Evolutionary conservation across 2,329 filamentous ascomycete genomes (phyloP).

Genomic region (Berkeleyomyces basicola): DNA sequence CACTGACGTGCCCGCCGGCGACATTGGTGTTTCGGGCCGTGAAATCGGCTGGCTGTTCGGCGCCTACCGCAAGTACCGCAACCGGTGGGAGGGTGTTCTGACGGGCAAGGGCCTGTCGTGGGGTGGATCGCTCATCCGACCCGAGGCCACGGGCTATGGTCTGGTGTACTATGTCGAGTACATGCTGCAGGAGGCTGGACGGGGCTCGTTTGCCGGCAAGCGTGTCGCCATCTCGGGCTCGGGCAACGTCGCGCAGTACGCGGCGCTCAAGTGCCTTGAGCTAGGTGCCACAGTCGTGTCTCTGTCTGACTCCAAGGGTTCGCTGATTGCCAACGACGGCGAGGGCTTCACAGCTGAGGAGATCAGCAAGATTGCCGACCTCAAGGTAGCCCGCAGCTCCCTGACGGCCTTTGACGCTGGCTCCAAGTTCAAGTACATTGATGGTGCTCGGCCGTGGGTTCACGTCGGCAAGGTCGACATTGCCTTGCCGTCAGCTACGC

Average conservation of each 20-base stretch:
- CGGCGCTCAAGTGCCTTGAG: slow-evolving; percentile 89
- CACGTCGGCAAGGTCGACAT: slow-evolving; percentile 83
- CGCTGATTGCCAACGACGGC: slow-evolving; percentile 57
- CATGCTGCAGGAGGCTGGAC: slow-evolving; percentile 85
- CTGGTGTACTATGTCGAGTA: slow-evolving; percentile 91
- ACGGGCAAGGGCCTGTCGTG: slow-evolving; percentile 89
- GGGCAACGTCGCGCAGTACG: slow-evolving; percentile 95
- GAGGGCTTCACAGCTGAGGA: slow-evolving; percentile 63
- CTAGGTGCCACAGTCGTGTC: slow-evolving; percentile 86
- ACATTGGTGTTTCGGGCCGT: slow-evolving; percentile 83
- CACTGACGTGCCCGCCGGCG: slow-evolving; percentile 90
- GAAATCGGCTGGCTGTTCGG: slow-evolving; percentile 95
- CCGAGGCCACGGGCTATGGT: slow-evolving; percentile 93
- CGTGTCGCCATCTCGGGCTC: slow-evolving; percentile 90
- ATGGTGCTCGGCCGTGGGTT: slow-evolving; percentile 76
- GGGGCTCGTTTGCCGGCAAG: slow-evolving; percentile 78
- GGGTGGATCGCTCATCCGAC: slow-evolving; percentile 87
- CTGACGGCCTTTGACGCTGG: slow-evolving; percentile 54
- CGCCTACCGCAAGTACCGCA: slow-evolving; percentile 73
- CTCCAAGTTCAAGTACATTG: slow-evolving; percentile 67
- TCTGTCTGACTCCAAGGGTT: slow-evolving; percentile 80
- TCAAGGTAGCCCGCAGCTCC: slow-evolving; percentile 78
- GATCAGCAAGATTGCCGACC: slow-evolving; percentile 57
- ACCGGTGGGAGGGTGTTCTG: slow-evolving; percentile 88
- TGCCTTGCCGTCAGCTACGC: slow-evolving; percentile 81